Percentiles rank a stretch among this genome's conserved stretches.
Conservation (phyloP, 495 filamentous ascomycete genomes). For the Aspergillus cavernicola region DNA sequence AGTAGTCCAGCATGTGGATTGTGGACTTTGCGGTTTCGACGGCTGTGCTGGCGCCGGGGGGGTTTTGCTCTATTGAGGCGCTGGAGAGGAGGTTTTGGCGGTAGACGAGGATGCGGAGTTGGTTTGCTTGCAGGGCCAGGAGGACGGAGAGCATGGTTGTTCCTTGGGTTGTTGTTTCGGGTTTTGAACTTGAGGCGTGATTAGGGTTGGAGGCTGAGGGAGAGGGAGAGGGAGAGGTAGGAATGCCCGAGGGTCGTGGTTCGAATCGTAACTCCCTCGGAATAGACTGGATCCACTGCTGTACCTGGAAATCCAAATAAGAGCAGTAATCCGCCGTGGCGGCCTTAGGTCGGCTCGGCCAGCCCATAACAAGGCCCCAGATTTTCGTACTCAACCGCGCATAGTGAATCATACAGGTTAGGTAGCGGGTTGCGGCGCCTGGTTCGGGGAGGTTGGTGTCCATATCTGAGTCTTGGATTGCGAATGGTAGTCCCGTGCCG, state of each 20-base stretch:
- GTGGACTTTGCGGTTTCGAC: conserved; percentile 76
- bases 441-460: conserved; percentile 72
- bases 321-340: conserved; percentile 61
- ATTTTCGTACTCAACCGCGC: conserved; percentile 70
- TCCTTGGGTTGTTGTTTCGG: conserved; percentile 12
- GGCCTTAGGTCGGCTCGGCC: conserved; percentile 41
- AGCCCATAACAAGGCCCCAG: conserved; percentile 57
- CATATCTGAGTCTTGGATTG: conserved; percentile 75
- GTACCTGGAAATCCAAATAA: conserved; percentile 68
- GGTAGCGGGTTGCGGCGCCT: conserved; percentile 33
- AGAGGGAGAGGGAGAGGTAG: conserved; percentile 14
- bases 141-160: conserved; percentile 45
- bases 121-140: conserved; percentile 67
- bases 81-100: conserved; percentile 71
- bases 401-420: conserved; percentile 60
- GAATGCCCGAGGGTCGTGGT: too few relatives aligned
- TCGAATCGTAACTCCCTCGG: conserved; percentile 55
- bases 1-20: conserved; percentile 64
- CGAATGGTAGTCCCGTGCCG: conserved; percentile 74
- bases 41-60: conserved; percentile 58
- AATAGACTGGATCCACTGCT: conserved; percentile 68
- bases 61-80: conserved; percentile 65
- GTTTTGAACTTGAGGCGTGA: not conserved
- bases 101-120: conserved; percentile 76
- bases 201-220: not conserved